These are phyloP conservation scores for Straminergon stramineum DNA, from an alignment of 225 moss, liverwort and hornwort genomes.

Conservation along the genomic window DNA sequence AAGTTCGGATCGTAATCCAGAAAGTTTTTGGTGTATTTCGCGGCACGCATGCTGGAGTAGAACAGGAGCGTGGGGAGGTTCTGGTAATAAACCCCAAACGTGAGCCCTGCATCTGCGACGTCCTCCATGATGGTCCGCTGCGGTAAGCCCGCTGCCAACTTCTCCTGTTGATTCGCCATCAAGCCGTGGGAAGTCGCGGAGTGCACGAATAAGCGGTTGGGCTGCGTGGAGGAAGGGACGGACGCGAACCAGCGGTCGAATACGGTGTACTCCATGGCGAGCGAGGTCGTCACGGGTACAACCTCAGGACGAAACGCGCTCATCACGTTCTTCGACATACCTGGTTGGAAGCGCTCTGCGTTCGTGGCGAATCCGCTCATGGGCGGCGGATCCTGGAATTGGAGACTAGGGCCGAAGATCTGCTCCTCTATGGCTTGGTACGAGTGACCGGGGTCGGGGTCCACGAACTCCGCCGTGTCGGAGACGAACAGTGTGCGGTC, in stretches of 20 bases:
- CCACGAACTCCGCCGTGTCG: slow-evolving; percentile 85
- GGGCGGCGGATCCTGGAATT: slow-evolving; percentile 34
- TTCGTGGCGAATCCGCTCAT: slow-evolving; percentile 82
- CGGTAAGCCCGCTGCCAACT: slow-evolving; percentile 52
- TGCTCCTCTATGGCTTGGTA: slow-evolving; percentile 74
- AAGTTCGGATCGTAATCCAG: slow-evolving; percentile 29
- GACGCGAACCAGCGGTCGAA: slow-evolving; percentile 85
- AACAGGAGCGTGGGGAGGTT: slow-evolving; percentile 72
- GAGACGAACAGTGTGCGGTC: slow-evolving; percentile 37
- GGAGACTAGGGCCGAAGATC: slow-evolving; percentile 27
- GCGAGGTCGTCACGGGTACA: slow-evolving; percentile 62
- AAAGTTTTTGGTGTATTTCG: slow-evolving; percentile 55
- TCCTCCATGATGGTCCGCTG: slow-evolving; percentile 84
- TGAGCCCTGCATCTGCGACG: slow-evolving; percentile 55
- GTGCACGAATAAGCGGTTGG: slow-evolving; percentile 79
- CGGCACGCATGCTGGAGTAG: slow-evolving; percentile 46
- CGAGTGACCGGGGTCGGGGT: slow-evolving; percentile 91
- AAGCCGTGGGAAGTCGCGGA: slow-evolving; percentile 82
- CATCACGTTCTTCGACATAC: slow-evolving; percentile 69
- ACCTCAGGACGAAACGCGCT: slow-evolving; percentile 69
- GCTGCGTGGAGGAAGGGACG: slow-evolving; percentile 76
- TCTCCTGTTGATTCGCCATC: slow-evolving; percentile 52
- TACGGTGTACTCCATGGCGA: slow-evolving; percentile 68
- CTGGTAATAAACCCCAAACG: slow-evolving; percentile 80
- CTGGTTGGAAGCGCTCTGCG: slow-evolving; percentile 43